A percentile compares a stretch with the other conserved stretches of the same genome.
These are phyloP conservation scores for Silene vulgaris DNA, from an alignment of 179 eudicot species.

Conservation along the genomic window DNA sequence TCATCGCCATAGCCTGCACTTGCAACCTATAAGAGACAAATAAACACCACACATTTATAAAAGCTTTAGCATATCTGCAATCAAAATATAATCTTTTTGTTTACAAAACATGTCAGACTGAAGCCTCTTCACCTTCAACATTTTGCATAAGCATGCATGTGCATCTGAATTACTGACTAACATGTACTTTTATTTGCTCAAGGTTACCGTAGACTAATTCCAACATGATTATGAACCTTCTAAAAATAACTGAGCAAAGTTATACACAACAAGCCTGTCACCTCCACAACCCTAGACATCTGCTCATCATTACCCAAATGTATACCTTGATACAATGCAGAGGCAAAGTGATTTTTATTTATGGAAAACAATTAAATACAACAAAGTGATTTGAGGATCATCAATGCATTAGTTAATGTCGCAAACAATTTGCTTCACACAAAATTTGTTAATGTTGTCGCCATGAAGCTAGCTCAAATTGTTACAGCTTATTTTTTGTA, in stretches of 20 bases:
- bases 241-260: too few species aligned
- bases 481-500: too few species aligned
- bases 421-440: not conserved
- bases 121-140: not conserved
- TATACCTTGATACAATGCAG: too few species aligned
- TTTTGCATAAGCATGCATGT: not conserved
- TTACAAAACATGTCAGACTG: not conserved
- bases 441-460: not conserved
- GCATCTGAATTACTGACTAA: not conserved
- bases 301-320: too few species aligned
- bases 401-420: not conserved
- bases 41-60: not conserved
- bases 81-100: not conserved
- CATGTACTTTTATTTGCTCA: not conserved
- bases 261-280: too few species aligned
- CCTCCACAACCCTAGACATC: too few species aligned
- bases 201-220: not conserved
- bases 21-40: conserved; percentile 53
- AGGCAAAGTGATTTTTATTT: too few species aligned
- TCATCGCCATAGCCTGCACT: conserved; percentile 86
- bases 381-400: not conserved
- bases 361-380: too few species aligned
- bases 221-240: not conserved
- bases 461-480: too few species aligned
- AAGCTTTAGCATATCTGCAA: conserved; percentile 8